Conservation (phyloP, 2,329 filamentous ascomycete genomes). For the Knufia fluminis region DNA sequence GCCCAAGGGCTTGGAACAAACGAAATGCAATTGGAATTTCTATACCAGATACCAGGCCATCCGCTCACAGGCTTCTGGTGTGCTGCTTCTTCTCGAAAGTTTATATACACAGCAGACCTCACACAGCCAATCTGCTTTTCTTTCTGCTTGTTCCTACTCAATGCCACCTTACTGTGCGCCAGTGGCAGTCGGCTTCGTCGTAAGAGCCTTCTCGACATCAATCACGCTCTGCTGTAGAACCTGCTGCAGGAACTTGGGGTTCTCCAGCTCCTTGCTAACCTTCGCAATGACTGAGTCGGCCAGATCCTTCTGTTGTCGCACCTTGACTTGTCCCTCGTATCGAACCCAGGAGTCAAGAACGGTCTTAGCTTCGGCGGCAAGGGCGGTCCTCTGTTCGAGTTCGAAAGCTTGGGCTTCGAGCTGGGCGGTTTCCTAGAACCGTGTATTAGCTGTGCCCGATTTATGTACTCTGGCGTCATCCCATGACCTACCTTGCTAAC, state of each 20-base stretch:
- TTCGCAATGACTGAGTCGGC: slow-evolving; percentile 89
- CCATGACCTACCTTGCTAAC: slow-evolving; percentile 75
- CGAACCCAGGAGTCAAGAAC: slow-evolving; percentile 98
- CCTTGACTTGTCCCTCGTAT: slow-evolving; percentile 98
- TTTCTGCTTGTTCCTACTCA: not conserved
- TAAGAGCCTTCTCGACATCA: slow-evolving; percentile 65
- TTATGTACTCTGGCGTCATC: not conserved
- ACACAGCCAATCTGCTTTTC: not conserved
- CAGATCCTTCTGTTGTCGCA: slow-evolving; percentile 94
- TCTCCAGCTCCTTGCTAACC: slow-evolving; percentile 98
- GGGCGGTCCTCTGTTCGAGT: slow-evolving; percentile 89
- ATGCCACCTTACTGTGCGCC: not conserved
- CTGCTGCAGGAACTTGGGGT: slow-evolving; percentile 92
- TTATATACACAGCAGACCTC: slow-evolving; percentile 5
- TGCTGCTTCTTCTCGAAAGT: not conserved
- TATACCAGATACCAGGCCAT: slow-evolving; percentile 1
- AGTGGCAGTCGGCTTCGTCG: slow-evolving; percentile 12
- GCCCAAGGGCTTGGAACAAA: not conserved
- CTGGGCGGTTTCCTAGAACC: slow-evolving; percentile 76
- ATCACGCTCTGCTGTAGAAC: slow-evolving; percentile 93
- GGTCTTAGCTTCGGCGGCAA: slow-evolving; percentile 84
- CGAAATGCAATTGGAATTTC: not conserved
- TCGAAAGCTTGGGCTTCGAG: slow-evolving; percentile 94
- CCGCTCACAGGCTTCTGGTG: not conserved
- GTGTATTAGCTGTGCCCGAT: not conserved